These are phyloP conservation scores for Alternaria sp. DNA, from an alignment of 2,329 filamentous ascomycete species.

Conservation along the genomic window DNA sequence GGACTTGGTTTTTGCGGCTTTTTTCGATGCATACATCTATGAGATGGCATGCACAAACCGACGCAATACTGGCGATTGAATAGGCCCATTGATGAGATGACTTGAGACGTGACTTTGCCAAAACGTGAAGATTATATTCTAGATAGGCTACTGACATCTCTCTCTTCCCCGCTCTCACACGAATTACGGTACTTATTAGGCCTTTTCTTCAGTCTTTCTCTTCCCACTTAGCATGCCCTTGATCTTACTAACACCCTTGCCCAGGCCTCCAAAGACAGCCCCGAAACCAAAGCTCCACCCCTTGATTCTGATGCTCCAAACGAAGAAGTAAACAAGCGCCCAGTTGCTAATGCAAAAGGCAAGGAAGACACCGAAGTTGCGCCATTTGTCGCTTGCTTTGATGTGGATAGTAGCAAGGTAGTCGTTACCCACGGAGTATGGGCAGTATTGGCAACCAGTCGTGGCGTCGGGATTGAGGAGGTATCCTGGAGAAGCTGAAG, in stretches of 20 bases:
- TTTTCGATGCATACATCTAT: not conserved
- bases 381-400: constrained; percentile 68
- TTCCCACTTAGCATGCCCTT: constrained; percentile 18
- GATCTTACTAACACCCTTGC: constrained; percentile 33
- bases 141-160: not conserved
- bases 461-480: constrained; percentile 67
- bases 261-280: constrained; percentile 58
- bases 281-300: constrained; percentile 75
- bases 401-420: constrained; percentile 69
- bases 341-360: constrained; percentile 75
- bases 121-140: not conserved
- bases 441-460: constrained; percentile 71
- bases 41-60: not conserved
- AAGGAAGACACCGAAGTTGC: constrained; percentile 74
- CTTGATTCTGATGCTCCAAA: constrained; percentile 73
- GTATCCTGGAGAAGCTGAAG: constrained; percentile 63
- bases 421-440: constrained; percentile 68
- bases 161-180: not conserved
- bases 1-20: not conserved
- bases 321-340: constrained; percentile 76
- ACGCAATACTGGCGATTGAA: not conserved
- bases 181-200: not conserved
- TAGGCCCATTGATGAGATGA: not conserved
- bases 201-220: constrained; percentile 10
- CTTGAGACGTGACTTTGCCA: not conserved